phyloP scores from a whole-genome alignment of 2,329 filamentous ascomycete species.

The Akanthomyces lecanii region DNA sequence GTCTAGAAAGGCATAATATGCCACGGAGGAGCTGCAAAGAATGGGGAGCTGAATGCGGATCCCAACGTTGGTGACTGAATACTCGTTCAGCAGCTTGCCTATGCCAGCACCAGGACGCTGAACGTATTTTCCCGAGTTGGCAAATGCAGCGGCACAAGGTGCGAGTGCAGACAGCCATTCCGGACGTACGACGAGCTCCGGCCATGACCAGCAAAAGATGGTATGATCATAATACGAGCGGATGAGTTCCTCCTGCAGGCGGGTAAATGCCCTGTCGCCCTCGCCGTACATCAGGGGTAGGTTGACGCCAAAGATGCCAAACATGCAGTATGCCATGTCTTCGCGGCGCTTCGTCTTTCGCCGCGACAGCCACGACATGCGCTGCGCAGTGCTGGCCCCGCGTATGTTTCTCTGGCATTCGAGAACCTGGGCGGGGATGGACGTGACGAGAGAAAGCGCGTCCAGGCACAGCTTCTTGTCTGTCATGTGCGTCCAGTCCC shows the following conservation, averaged over 20 bases:
- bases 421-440: conserved; percentile 20
- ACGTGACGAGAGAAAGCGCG: conserved; percentile 19
- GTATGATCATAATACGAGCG: background rate
- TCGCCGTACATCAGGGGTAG: conserved; percentile 29
- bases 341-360: conserved; percentile 22
- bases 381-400: background rate
- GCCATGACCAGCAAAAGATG: conserved; percentile 5
- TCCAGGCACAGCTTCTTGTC: conserved; percentile 17
- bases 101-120: background rate
- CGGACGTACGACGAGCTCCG: background rate
- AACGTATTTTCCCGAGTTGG: background rate
- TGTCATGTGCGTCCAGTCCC: conserved; percentile 23
- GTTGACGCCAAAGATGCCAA: conserved; percentile 27
- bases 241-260: conserved; percentile 21
- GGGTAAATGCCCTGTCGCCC: conserved; percentile 18
- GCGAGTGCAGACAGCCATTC: background rate
- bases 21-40: background rate
- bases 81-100: background rate
- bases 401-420: background rate
- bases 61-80: background rate
- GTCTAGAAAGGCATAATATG: background rate
- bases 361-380: conserved; percentile 19
- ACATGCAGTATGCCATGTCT: conserved; percentile 25
- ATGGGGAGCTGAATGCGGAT: background rate
- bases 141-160: background rate